Percentiles rank a stretch among this genome's conserved stretches.
Evolutionary conservation across 208 protist genomes (phyloP).

Genomic region (Strigomonas galati): DNA sequence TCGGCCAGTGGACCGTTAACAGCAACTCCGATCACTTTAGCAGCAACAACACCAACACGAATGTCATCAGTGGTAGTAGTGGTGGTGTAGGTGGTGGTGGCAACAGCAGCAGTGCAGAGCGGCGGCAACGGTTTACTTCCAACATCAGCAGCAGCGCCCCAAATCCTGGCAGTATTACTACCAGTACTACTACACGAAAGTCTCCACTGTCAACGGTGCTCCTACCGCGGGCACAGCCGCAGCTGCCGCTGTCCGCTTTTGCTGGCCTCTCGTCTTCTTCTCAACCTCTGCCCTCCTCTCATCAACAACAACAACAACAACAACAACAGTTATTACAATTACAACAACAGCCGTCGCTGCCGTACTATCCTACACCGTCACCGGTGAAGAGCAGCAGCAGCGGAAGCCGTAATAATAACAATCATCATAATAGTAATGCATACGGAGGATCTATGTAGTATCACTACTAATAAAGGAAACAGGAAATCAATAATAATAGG

Average conservation of each 20-base stretch:
- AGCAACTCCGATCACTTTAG: background rate
- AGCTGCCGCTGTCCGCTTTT: too few relatives aligned
- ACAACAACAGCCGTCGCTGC: background rate
- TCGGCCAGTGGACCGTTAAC: background rate
- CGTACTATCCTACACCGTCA: background rate
- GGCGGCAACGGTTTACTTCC: too few relatives aligned
- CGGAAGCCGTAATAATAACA: constrained; percentile 3
- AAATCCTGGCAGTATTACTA: too few relatives aligned
- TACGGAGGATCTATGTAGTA: background rate
- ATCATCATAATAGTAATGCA: background rate
- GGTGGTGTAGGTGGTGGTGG: too few relatives aligned
- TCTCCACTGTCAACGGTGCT: too few relatives aligned
- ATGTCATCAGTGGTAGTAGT: too few relatives aligned
- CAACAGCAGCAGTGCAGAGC: too few relatives aligned
- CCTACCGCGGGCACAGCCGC: too few relatives aligned
- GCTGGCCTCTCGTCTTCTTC: too few relatives aligned
- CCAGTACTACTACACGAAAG: too few relatives aligned
- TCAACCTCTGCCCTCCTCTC: too few relatives aligned
- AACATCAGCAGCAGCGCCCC: too few relatives aligned
- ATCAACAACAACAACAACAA: background rate
- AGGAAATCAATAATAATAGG: background rate
- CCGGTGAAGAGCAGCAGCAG: background rate
- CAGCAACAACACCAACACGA: background rate
- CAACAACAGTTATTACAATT: background rate
- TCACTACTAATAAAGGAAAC: constrained; percentile 1